Base-by-base conservation (phyloP, 148 eudicot genomes). In the Camellia japonica region DNA sequence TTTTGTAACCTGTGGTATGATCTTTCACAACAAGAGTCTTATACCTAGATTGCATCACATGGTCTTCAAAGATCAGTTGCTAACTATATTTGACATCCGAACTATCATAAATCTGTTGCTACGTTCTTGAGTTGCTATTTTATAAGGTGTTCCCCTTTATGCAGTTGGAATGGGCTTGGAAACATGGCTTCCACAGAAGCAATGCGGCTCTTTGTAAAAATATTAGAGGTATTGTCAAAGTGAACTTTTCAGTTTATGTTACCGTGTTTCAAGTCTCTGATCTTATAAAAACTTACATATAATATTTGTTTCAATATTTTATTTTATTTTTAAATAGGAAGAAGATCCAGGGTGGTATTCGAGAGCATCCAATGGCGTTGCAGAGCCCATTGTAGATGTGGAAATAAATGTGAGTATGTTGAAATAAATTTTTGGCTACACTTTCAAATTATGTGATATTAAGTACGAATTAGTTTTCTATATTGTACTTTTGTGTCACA, bases 281-380 rank as follows among this genome's bases (percentile, higher is more conserved):
- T 30, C 38, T 30, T 30, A 30, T 55, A 49, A 42, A 60, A 51
- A 30, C 58, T 18, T n/a, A 63, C 8, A 56, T 30, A 59, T 61
- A 49, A 30, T 13, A 6, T 2, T 4, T 54, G 58, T 54, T 64
- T 49, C 10, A 43, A 30, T 30, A 30, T 30, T 30, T 30, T 30
- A 30, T 30, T 30, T 30, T 6, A 75, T 62, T 68, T 60, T 16
- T 63, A 54, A 63, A 77, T 73, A 96, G 99, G 99, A 96, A 87
- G 98, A 94, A 89, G 98, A 92, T 77, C 99, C 98, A 64, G 98
- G 95, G 75, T 96, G 99, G 99, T 96, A 92, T 85, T 92, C 99
- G 60, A 92, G 98, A 82, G 90, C 78, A 79, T 87, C 93, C 64
- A 84, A 89, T 82, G 81, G 75, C 71, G 86, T 84, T 78, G 79